phyloP scores from a whole-genome alignment of 306 rosid genomes.

The Quercus engelmannii region DNA sequence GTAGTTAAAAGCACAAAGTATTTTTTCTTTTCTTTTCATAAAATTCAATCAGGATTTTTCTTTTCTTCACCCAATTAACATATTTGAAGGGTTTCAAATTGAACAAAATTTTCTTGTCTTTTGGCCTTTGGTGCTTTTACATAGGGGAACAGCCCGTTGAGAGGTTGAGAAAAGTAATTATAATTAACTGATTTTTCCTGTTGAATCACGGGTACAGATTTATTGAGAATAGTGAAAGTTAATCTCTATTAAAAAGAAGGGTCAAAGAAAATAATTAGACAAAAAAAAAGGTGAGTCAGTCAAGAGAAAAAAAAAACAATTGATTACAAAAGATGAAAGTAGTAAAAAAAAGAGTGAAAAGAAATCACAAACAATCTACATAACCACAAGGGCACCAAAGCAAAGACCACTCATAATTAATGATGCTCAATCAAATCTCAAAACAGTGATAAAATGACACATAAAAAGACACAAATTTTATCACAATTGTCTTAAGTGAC shows the following conservation, averaged over 20 bases:
- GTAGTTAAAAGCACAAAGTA: too few species aligned
- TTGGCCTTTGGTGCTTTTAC: too few species aligned
- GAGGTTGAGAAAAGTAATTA: too few species aligned
- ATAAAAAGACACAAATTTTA: too few species aligned
- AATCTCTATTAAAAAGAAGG: neutral
- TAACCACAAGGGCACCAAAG: neutral
- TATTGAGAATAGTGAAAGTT: neutral
- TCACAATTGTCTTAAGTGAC: too few species aligned
- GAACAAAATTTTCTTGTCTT: too few species aligned
- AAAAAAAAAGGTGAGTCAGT: neutral
- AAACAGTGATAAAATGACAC: neutral
- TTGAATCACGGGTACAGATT: neutral
- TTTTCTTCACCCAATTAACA: too few species aligned
- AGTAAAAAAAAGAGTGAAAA: too few species aligned
- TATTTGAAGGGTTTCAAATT: too few species aligned
- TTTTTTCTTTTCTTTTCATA: too few species aligned
- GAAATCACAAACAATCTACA: neutral
- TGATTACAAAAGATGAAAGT: neutral
- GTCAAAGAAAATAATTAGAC: neutral
- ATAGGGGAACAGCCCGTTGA: too few species aligned
- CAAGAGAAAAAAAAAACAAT: neutral
- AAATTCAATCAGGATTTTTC: too few species aligned
- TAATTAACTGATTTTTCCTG: neutral
- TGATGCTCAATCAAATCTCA: constrained; percentile 1
- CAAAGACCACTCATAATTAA: neutral